Conservation (phyloP, 164 flowering plant genomes). For the Macadamia integrifolia region DNA sequence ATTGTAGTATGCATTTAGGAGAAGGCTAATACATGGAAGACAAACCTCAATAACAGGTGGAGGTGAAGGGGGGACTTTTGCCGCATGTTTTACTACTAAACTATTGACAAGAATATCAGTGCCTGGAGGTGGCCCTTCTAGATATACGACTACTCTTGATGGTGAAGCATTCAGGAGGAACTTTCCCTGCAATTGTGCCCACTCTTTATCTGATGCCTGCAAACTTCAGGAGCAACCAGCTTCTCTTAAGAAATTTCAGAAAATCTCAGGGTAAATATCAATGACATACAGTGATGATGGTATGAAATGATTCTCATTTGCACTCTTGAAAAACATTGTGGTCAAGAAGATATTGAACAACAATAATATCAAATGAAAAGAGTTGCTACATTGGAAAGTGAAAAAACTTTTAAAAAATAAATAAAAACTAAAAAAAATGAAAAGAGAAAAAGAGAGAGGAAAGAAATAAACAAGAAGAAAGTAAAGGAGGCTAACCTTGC, state of each 20-base stretch:
- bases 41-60: conserved; percentile 76
- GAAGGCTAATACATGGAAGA: neutral
- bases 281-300: neutral
- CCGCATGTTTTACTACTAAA: conserved; percentile 71
- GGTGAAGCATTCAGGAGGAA: conserved; percentile 76
- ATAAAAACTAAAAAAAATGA: neutral
- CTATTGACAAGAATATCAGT: conserved; percentile 86
- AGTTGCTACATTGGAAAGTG: too few relatives aligned
- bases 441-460: neutral
- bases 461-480: neutral
- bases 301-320: neutral
- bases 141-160: conserved; percentile 58
- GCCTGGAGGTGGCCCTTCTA: conserved; percentile 97
- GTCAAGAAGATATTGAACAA: too few relatives aligned
- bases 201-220: conserved; percentile 87
- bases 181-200: conserved; percentile 80
- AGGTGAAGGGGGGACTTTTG: conserved; percentile 64
- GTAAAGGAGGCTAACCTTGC: conserved; percentile 36
- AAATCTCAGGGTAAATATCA: neutral
- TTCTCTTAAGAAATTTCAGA: conserved; percentile 7
- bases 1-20: neutral
- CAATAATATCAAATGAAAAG: too few relatives aligned
- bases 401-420: too few relatives aligned
- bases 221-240: conserved; percentile 30
- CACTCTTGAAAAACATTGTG: neutral